Evolutionary conservation across 306 rosid species (phyloP).

Genomic region (Prosopis cineraria): DNA sequence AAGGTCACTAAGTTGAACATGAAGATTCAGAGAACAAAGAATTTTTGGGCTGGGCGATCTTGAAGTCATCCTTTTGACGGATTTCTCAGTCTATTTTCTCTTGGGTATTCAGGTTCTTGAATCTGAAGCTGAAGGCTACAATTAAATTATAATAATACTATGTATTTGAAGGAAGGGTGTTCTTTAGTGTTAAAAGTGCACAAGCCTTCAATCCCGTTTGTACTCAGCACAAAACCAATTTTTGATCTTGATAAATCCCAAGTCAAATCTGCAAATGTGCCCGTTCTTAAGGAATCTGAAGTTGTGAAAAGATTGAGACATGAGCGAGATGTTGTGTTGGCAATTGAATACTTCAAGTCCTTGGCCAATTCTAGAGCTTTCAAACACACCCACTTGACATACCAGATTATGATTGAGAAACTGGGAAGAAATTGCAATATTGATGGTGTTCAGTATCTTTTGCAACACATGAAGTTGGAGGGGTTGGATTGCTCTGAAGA

Average conservation of each 20-base stretch:
- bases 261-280: constrained; percentile 15
- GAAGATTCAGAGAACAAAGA: constrained; percentile 73
- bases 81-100: background rate
- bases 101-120: background rate
- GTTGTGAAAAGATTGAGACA: constrained; percentile 49
- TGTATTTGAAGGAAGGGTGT: constrained; percentile 74
- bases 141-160: constrained; percentile 6
- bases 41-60: background rate
- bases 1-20: constrained; percentile 82
- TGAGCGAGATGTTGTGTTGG: constrained; percentile 42
- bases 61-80: background rate
- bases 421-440: constrained; percentile 56
- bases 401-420: constrained; percentile 65
- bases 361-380: constrained; percentile 61
- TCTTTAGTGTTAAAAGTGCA: constrained; percentile 61
- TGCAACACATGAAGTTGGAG: constrained; percentile 86
- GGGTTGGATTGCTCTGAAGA: constrained; percentile 66
- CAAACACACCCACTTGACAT: constrained; percentile 75
- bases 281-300: constrained; percentile 47
- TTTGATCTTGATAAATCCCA: constrained; percentile 43
- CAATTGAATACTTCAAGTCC: constrained; percentile 66
- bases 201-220: constrained; percentile 65
- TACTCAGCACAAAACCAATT: constrained; percentile 59
- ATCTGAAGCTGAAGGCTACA: background rate
- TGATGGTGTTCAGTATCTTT: constrained; percentile 69